Percentiles rank a stretch among this genome's conserved stretches.
phyloP scores from a whole-genome alignment of 768 basidiomycete genomes.

The Boletus vermiculosoides region DNA sequence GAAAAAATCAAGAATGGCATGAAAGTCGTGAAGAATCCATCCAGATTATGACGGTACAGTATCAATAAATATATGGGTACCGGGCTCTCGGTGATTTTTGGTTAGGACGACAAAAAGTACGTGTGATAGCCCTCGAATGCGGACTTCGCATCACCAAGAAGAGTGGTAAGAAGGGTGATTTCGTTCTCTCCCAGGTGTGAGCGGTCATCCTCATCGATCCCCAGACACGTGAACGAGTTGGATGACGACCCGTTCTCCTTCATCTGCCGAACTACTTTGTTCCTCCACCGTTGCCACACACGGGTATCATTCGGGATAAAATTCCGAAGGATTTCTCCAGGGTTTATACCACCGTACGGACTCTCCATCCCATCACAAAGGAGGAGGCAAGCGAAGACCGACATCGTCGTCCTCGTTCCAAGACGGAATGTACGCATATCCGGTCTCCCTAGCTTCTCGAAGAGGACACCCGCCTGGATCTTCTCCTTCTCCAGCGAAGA shows the following conservation, averaged over 20 bases:
- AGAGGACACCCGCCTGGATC: constrained; percentile 23
- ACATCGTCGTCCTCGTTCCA: constrained; percentile 21
- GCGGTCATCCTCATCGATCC: constrained; percentile 10
- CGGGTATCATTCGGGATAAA: constrained; percentile 25
- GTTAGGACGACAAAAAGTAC: not conserved
- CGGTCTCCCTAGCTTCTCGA: constrained; percentile 14
- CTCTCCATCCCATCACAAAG: constrained; percentile 24
- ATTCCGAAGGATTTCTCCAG: constrained; percentile 15
- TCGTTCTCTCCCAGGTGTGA: constrained; percentile 10
- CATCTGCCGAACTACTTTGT: constrained; percentile 22
- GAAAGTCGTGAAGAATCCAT: not conserved
- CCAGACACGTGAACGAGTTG: not conserved
- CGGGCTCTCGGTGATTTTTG: not conserved
- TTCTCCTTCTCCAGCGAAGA: constrained; percentile 38
- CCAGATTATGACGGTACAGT: not conserved
- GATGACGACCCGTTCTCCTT: not conserved
- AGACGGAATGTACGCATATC: constrained; percentile 21
- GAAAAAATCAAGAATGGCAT: not conserved
- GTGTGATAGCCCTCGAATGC: constrained; percentile 20
- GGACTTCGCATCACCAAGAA: constrained; percentile 17
- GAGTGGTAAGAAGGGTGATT: constrained; percentile 10
- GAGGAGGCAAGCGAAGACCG: constrained; percentile 27
- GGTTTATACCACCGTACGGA: constrained; percentile 11
- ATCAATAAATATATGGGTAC: not conserved
- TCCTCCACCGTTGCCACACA: constrained; percentile 28